These are phyloP conservation scores for Ustilago bromivora DNA, from an alignment of 1,284 basidiomycete genomes.

Conservation along the genomic window DNA sequence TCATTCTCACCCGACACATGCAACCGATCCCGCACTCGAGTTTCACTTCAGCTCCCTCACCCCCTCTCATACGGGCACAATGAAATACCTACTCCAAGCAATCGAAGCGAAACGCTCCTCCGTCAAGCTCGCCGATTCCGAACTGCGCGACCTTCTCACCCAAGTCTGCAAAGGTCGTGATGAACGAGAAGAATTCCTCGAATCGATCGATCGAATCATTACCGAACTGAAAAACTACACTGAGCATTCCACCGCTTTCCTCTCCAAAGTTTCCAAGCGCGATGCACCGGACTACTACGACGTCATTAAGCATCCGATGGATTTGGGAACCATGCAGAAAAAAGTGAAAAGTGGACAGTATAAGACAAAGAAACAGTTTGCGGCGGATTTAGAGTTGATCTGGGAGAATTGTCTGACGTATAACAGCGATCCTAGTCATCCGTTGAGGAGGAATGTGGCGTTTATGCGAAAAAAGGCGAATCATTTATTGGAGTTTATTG, in stretches of 20 bases:
- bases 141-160: slow-evolving; percentile 62
- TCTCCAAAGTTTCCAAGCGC: slow-evolving; percentile 65
- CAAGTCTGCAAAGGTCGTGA: slow-evolving; percentile 64
- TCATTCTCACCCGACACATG: not conserved
- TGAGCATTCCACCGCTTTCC: slow-evolving; percentile 67
- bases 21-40: slow-evolving; percentile 4
- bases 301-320: slow-evolving; percentile 76
- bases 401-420: slow-evolving; percentile 96
- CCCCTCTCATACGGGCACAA: slow-evolving; percentile 1
- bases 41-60: slow-evolving; percentile 19
- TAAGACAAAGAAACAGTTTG: slow-evolving; percentile 93
- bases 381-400: slow-evolving; percentile 91
- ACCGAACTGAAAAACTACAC: slow-evolving; percentile 67
- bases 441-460: slow-evolving; percentile 62
- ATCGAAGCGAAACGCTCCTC: slow-evolving; percentile 63
- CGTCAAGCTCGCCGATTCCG: slow-evolving; percentile 60
- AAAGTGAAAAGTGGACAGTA: slow-evolving; percentile 89
- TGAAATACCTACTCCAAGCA: slow-evolving; percentile 67
- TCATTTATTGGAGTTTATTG: slow-evolving; percentile 84
- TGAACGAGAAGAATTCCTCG: slow-evolving; percentile 66
- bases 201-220: slow-evolving; percentile 67
- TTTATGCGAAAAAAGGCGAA: slow-evolving; percentile 67
- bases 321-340: slow-evolving; percentile 88
- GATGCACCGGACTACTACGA: slow-evolving; percentile 70
- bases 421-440: slow-evolving; percentile 79